Evolutionary conservation across 371 early-diverging fungal genomes (phyloP), one percentile per base, ranked within the genome.

Genomic region (Apophysomyces ossiformis): DNA sequence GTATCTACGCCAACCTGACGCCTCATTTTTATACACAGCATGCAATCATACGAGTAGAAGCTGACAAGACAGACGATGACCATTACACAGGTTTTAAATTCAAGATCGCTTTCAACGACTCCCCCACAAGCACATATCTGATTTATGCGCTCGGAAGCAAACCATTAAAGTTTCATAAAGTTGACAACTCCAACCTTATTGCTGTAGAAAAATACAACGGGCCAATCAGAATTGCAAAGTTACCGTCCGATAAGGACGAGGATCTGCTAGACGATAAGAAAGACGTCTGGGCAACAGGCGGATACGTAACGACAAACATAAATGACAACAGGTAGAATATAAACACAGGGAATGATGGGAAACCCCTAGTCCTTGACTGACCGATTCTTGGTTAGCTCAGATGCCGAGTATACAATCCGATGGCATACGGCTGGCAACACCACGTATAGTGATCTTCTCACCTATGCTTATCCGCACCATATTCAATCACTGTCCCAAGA

Each of bases 401-500:
- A 37, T 18, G 75, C 71, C 16, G 66, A 68, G 3, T 87, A 87
- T 65, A 68, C 73, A 7, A 84, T 87, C 61, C 58, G 79, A 44
- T 87, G 87, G 87, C 65, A 64, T 15, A 46, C 71, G 7, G 66
- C 47, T 45, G 85, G 85, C 5, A 65, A 76, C 15, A 54, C 35
- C 2, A 64, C 68, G 2, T 64, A 64, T 50, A 32, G 56, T n/a
- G 37, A 54, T 6, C 57, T 81, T 9, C 60, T 85, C 7, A 77
- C 75, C 18, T 80, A 83, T 60, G 82, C 89, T 1, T 79, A 89
- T 32, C 82, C 87, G 21, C 90, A 90, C 57, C 90, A 90, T 47
- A 46, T 77, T 4, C 58, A 74, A 0, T 62, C 79, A 0, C 62
- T 92, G 58, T 60, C 50, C 16, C 66, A 71, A 63, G 39, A 39